A percentile compares a stretch with the other conserved stretches of the same genome.
Conservation (phyloP, 1,284 basidiomycete species). For the Microbotryum intermedium region DNA sequence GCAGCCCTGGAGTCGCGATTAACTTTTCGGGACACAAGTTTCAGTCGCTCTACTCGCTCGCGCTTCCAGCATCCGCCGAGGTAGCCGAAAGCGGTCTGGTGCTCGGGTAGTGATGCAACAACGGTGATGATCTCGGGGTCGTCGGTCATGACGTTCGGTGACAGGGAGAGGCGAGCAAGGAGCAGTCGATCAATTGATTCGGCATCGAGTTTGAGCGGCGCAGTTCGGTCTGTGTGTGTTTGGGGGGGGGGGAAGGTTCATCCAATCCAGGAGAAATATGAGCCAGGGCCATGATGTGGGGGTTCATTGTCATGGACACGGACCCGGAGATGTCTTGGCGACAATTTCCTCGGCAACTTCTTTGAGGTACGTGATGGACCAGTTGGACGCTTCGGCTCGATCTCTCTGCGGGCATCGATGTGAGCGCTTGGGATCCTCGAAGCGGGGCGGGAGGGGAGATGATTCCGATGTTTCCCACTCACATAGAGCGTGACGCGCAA, state of each 20-base stretch:
- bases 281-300: slow-evolving; percentile 38
- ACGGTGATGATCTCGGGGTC: slow-evolving; percentile 71
- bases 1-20: no score
- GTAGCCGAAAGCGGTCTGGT: slow-evolving; percentile 83
- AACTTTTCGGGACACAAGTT: slow-evolving; percentile 57
- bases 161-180: slow-evolving; percentile 76
- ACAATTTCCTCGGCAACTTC: slow-evolving; percentile 60
- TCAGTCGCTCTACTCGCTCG: slow-evolving; percentile 48
- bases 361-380: slow-evolving; percentile 77
- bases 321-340: slow-evolving; percentile 55
- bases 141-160: slow-evolving; percentile 73
- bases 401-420: slow-evolving; percentile 48
- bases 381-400: slow-evolving; percentile 59
- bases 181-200: slow-evolving; percentile 63
- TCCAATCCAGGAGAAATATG: slow-evolving; percentile 29
- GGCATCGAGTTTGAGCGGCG: slow-evolving; percentile 40
- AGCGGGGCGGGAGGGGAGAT: slow-evolving; percentile 9
- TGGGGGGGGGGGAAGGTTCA: no score
- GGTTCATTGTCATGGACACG: slow-evolving; percentile 6
- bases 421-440: neutral
- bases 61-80: slow-evolving; percentile 86
- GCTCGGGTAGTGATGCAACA: slow-evolving; percentile 63
- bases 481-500: slow-evolving; percentile 66
- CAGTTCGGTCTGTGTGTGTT: slow-evolving; percentile 15
- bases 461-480: slow-evolving; percentile 35